Percentiles rank a stretch among this genome's conserved stretches.
Evolutionary conservation across 2,329 filamentous ascomycete species (phyloP).

Genomic region (Diaporthe vexans): DNA sequence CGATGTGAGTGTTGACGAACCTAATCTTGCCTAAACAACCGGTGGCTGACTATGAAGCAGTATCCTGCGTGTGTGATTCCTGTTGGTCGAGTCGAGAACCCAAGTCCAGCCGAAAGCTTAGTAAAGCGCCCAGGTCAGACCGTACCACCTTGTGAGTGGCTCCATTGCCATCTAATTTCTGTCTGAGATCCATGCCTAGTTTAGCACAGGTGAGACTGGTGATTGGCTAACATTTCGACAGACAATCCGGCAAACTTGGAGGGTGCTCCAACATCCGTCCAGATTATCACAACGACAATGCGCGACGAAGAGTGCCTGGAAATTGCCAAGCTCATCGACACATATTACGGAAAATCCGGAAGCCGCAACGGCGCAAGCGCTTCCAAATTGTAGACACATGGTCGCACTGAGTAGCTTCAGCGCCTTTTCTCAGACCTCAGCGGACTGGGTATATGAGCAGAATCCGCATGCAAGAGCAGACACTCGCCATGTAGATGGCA

Average conservation of each 20-base stretch:
- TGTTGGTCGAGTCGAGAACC: constrained; percentile 19
- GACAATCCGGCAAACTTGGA: constrained; percentile 37
- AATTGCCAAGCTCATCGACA: constrained; percentile 40
- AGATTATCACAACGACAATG: constrained; percentile 42
- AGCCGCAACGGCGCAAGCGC: background rate
- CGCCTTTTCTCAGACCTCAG: no score
- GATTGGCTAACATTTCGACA: background rate
- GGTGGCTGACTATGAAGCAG: constrained; percentile 4
- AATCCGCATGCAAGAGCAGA: no score
- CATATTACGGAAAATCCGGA: constrained; percentile 11
- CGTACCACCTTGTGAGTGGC: constrained; percentile 37
- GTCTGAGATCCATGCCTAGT: no score
- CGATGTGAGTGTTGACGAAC: constrained; percentile 34
- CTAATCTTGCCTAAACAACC: background rate
- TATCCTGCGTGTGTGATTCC: constrained; percentile 40
- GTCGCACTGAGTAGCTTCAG: background rate
- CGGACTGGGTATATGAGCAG: no score
- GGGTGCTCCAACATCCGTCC: constrained; percentile 40
- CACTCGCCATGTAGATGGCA: no score
- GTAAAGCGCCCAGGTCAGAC: constrained; percentile 25
- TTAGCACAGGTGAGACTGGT: background rate
- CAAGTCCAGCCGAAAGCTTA: constrained; percentile 23
- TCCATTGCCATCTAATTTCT: background rate
- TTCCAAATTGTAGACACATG: constrained; percentile 10
- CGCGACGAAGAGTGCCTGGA: constrained; percentile 43